Conservation (phyloP, 306 rosid species). For the Prinsepia uniflora region DNA sequence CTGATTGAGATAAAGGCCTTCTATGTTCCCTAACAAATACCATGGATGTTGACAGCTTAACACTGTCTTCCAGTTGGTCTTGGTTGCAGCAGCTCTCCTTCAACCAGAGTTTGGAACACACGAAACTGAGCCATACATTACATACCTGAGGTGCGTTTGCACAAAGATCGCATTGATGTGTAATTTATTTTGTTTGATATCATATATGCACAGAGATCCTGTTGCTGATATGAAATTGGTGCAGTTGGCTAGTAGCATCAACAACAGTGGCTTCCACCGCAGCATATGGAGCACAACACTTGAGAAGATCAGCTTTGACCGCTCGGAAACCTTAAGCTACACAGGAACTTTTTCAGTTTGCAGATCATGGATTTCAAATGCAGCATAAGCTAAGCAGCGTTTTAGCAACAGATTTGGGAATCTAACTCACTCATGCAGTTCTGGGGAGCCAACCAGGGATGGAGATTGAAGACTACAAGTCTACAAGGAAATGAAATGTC, state of each 20-base stretch:
- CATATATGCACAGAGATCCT: neutral
- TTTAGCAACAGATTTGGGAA: neutral
- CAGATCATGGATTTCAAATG: neutral
- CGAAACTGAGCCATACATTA: slow-evolving; percentile 56
- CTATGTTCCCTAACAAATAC: slow-evolving; percentile 15
- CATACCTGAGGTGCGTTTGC: slow-evolving; percentile 57
- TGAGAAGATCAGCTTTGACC: slow-evolving; percentile 34
- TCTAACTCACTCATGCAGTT: neutral
- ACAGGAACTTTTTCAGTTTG: neutral
- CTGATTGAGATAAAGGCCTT: neutral
- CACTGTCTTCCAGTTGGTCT: slow-evolving; percentile 79
- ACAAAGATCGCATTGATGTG: neutral
- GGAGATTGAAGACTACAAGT: too few relatives aligned
- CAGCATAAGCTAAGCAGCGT: neutral
- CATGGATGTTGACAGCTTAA: slow-evolving; percentile 54
- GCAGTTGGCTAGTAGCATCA: slow-evolving; percentile 92
- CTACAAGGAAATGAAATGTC: too few relatives aligned
- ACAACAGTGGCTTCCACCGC: slow-evolving; percentile 64
- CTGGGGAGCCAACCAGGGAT: neutral
- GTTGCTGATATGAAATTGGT: slow-evolving; percentile 8
- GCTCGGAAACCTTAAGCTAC: slow-evolving; percentile 3
- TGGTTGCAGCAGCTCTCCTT: slow-evolving; percentile 81
- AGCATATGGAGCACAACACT: slow-evolving; percentile 58
- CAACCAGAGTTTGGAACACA: slow-evolving; percentile 88
- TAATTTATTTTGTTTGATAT: neutral